Evolutionary conservation across 2,329 filamentous ascomycete species (phyloP).

Genomic region (Fusarium sterilihyphosum): DNA sequence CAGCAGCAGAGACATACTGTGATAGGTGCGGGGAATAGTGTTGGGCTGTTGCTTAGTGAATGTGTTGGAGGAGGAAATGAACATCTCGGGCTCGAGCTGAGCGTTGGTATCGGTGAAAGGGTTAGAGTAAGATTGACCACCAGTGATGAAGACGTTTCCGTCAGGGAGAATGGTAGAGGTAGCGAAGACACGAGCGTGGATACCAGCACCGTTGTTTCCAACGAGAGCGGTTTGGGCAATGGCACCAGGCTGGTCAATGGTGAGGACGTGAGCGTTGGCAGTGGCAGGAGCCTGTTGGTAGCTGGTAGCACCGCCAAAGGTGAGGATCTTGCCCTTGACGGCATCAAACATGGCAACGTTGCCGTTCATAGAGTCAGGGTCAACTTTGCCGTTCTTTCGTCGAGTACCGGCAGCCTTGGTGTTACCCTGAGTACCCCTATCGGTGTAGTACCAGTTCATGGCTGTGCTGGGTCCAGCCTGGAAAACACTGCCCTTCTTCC

Average conservation of each 20-base stretch:
- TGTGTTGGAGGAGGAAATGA: constrained; percentile 9
- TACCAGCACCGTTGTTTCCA: constrained; percentile 18
- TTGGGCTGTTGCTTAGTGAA: constrained; percentile 25
- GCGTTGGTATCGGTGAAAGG: constrained; percentile 28
- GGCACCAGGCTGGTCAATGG: constrained; percentile 48
- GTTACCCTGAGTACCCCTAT: constrained; percentile 36
- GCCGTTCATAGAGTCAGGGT: constrained; percentile 64
- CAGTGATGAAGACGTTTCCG: constrained; percentile 58
- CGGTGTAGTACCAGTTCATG: constrained; percentile 66
- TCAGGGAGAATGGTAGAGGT: constrained; percentile 61
- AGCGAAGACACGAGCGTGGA: constrained; percentile 52
- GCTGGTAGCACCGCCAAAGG: constrained; percentile 58
- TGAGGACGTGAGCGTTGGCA: constrained; percentile 59
- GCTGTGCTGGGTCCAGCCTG: constrained; percentile 62
- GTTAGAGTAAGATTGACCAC: constrained; percentile 46
- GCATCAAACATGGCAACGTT: constrained; percentile 68
- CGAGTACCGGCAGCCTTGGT: constrained; percentile 40
- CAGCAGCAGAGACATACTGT: constrained; percentile 29
- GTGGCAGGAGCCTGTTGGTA: constrained; percentile 56
- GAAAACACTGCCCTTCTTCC: constrained; percentile 60
- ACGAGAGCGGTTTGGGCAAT: constrained; percentile 10
- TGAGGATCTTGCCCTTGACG: constrained; percentile 65
- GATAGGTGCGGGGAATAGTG: constrained; percentile 22
- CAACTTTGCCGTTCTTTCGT: constrained; percentile 46
- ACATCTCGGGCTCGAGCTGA: constrained; percentile 24